phyloP scores from a whole-genome alignment of 2,329 filamentous ascomycete species.

The Xylariaceae sp. region DNA sequence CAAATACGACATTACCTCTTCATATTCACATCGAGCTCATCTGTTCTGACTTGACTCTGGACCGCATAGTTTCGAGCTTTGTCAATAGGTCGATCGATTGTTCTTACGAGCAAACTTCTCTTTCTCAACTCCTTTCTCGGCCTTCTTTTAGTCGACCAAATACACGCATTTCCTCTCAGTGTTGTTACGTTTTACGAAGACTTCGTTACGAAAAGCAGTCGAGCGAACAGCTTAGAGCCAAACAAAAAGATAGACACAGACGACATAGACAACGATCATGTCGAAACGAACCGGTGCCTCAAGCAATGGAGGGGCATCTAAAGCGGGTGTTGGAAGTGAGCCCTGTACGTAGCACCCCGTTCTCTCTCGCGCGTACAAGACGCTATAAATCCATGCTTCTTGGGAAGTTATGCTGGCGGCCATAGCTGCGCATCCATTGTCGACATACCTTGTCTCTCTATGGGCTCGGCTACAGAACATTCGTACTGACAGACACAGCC shows the following conservation, averaged over 20 bases:
- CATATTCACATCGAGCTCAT: too few species aligned
- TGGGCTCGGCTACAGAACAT: neutral
- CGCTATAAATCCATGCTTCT: neutral
- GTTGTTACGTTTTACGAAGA: too few species aligned
- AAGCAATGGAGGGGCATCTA: conserved; percentile 54
- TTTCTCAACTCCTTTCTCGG: neutral
- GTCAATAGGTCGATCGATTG: too few species aligned
- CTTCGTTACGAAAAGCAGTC: neutral
- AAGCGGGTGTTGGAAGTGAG: conserved; percentile 50
- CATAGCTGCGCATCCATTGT: neutral
- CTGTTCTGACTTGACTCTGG: too few species aligned
- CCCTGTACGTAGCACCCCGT: conserved; percentile 48
- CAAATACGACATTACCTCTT: too few species aligned
- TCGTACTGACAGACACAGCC: conserved; percentile 49
- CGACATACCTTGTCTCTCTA: neutral
- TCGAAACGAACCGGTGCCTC: conserved; percentile 65
- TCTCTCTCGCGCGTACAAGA: neutral
- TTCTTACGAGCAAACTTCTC: too few species aligned
- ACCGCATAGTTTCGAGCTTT: too few species aligned
- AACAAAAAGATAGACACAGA: neutral
- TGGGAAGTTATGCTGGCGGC: neutral
- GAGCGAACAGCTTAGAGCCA: neutral
- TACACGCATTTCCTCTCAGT: too few species aligned
- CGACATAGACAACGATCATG: conserved; percentile 52
- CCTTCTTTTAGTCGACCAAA: neutral